These are phyloP conservation scores for Pseudogymnoascus sp. DNA, from an alignment of 2,329 filamentous ascomycete genomes.

Conservation along the genomic window DNA sequence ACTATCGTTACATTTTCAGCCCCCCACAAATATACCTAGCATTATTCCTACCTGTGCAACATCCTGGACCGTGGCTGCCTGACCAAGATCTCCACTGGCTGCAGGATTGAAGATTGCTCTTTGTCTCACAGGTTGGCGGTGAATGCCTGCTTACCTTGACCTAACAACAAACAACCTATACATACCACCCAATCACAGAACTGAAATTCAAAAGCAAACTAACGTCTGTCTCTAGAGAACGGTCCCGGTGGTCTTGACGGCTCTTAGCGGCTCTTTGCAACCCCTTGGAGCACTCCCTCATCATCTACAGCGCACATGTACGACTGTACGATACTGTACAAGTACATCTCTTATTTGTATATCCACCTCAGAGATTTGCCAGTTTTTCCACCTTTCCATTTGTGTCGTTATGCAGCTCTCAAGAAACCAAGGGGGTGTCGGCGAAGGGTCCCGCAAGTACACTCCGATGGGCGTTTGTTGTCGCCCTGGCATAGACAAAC, in stretches of 20 bases:
- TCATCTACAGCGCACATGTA: neutral
- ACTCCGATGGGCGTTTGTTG: neutral
- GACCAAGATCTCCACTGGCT: neutral
- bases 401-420: neutral
- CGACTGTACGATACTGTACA: neutral
- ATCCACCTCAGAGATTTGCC: neutral
- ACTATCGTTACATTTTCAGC: neutral
- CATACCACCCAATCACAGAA: neutral
- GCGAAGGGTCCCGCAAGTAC: neutral
- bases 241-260: neutral
- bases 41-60: neutral
- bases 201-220: neutral
- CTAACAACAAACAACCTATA: conserved; percentile 1
- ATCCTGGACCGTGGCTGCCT: neutral
- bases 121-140: neutral
- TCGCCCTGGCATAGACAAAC: neutral
- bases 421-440: neutral
- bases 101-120: neutral
- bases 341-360: neutral
- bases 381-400: neutral
- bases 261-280: neutral
- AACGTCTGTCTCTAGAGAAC: neutral
- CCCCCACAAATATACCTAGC: neutral
- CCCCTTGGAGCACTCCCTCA: neutral
- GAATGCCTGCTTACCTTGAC: neutral